Evolutionary conservation across 495 filamentous ascomycete genomes (phyloP), one percentile per base, ranked within the genome.

Genomic region (Penicillium antarcticum): DNA sequence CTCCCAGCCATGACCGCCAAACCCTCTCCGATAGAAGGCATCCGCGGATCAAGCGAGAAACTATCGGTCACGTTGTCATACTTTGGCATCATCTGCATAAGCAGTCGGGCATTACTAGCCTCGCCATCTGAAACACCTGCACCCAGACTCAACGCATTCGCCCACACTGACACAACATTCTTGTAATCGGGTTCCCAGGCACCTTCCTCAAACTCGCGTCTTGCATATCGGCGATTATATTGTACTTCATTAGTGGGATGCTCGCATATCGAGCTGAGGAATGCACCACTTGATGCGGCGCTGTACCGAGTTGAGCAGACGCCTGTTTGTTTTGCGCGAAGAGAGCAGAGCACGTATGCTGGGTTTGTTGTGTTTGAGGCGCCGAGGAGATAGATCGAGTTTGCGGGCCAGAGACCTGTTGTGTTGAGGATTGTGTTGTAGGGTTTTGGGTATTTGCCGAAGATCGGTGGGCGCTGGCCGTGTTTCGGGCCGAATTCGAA

Each of bases 381-480:
- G 17, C 79, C 84, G 2, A 92, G 73, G 0, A 90, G 35, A 57
- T 89, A 91, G 0, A 89, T 66, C 0, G 82, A 65, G 46, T 83
- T 73, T 6, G 74, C 61, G 12, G 57, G 59, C 45, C 56, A 74
- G 10, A 55, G 42, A 1, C 55, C 54, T 0, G 74, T 77, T 45
- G 66, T 62, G 58, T 88, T 87, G 49, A 81, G 62, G 32, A 91
- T 73, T 1, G 87, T 87, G 63, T 91, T 89, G 68, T 76, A 83
- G 2, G 76, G 60, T 7, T 63, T 55, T 0, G 87, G 87, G 11
- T 73, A 73, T 55, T 79, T 80, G n/a, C 77, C 77, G 56, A 90
- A 91, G 33, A 85, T 64, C 0, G 87, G 86, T 0, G 82, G 80
- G 1, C 69, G 71, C 36, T 82, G 70, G 3, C 60, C 58, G 24